A percentile compares a stretch with the other conserved stretches of the same genome.
Conservation (phyloP, 2,329 filamentous ascomycete species). For the Pseudogymnoascus pannorum region DNA sequence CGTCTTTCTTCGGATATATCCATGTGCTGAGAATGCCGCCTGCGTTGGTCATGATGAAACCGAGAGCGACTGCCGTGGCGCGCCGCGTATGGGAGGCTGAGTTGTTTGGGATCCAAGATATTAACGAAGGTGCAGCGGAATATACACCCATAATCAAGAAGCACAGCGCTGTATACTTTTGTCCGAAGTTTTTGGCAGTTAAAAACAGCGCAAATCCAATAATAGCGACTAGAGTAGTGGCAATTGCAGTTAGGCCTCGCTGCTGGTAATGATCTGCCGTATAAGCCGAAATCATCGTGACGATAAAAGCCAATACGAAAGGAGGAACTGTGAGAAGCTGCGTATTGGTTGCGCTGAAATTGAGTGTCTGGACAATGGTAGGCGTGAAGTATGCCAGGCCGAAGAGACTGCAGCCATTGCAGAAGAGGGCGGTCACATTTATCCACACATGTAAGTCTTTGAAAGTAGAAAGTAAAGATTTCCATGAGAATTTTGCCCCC, state of each 20-base stretch:
- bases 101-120: conserved; percentile 9
- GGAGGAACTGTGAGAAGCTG: conserved; percentile 30
- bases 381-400: conserved; percentile 1
- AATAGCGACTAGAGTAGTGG: conserved; percentile 25
- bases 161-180: conserved; percentile 35
- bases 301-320: conserved; percentile 23
- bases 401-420: conserved; percentile 6
- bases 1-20: conserved; percentile 9
- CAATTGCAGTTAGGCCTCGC: conserved; percentile 24
- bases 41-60: conserved; percentile 9
- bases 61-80: conserved; percentile 5
- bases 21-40: conserved; percentile 10
- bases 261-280: conserved; percentile 25
- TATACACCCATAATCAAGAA: conserved; percentile 17
- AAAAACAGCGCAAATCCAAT: conserved; percentile 33
- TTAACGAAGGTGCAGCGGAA: not conserved
- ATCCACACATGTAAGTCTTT: not conserved
- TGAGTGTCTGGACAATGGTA: conserved; percentile 26
- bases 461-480: not conserved
- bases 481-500: not conserved
- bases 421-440: not conserved
- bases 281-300: conserved; percentile 24
- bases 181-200: conserved; percentile 22
- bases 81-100: conserved; percentile 2
- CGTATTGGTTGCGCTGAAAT: conserved; percentile 23